These are phyloP conservation scores for Coemansia sp. DNA, from an alignment of 192 early-diverging fungal species.

Conservation along the genomic window DNA sequence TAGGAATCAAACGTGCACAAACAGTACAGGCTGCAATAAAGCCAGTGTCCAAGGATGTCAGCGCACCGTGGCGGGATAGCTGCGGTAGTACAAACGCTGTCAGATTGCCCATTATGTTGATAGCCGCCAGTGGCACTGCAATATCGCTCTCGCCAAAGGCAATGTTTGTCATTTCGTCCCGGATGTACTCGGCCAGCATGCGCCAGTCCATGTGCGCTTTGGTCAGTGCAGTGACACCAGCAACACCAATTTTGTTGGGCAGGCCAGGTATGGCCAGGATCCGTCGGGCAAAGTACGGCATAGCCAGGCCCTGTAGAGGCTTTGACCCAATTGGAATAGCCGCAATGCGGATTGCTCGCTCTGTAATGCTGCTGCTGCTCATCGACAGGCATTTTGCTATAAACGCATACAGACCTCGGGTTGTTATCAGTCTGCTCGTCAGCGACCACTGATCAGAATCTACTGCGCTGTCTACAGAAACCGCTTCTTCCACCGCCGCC, in stretches of 20 bases:
- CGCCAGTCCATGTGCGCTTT: slow-evolving; percentile 23
- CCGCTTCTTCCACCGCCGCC: background rate
- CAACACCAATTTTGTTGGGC: slow-evolving; percentile 35
- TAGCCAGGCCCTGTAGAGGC: slow-evolving; percentile 15
- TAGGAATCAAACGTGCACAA: slow-evolving; percentile 29
- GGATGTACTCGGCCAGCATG: slow-evolving; percentile 3
- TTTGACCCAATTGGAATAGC: slow-evolving; percentile 15
- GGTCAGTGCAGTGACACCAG: slow-evolving; percentile 27
- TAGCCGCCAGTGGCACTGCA: slow-evolving; percentile 21
- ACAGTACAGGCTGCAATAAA: slow-evolving; percentile 38
- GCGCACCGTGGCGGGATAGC: slow-evolving; percentile 16
- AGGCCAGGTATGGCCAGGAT: slow-evolving; percentile 43
- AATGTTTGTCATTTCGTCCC: slow-evolving; percentile 6
- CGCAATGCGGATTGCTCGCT: slow-evolving; percentile 10
- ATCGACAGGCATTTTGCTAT: slow-evolving; percentile 17
- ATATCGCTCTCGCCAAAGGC: slow-evolving; percentile 3
- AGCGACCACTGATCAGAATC: slow-evolving; percentile 6
- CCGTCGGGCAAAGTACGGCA: slow-evolving; percentile 25
- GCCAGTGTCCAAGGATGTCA: slow-evolving; percentile 9
- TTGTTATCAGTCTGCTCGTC: slow-evolving; percentile 14
- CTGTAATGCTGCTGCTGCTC: background rate
- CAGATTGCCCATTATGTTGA: slow-evolving; percentile 45
- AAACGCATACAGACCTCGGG: slow-evolving; percentile 27
- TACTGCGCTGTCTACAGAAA: background rate
- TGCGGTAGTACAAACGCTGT: slow-evolving; percentile 41